Evolutionary conservation across 1,139 yeast genomes (phyloP).

Genomic region (Kodamaea fungicola): DNA sequence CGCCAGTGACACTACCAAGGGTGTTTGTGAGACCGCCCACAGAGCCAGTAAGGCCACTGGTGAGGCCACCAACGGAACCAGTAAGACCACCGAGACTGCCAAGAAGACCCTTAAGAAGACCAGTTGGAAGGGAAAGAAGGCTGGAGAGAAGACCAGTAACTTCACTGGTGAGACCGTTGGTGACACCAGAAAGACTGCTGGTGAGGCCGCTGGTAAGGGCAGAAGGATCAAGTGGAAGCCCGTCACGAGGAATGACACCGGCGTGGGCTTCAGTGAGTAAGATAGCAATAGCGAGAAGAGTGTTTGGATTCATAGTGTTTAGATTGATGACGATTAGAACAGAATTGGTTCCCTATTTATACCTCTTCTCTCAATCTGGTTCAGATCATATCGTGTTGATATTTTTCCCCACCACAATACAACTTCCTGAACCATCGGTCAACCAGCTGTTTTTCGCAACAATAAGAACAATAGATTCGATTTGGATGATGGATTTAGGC

Average conservation of each 20-base stretch:
- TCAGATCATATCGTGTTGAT: too few species aligned
- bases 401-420: too few species aligned
- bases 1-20: background rate
- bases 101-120: background rate
- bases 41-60: background rate
- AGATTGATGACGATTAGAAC: background rate
- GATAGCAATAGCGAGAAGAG: background rate
- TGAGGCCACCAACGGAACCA: background rate
- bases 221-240: background rate
- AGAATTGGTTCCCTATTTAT: too few species aligned
- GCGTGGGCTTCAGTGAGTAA: background rate
- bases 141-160: background rate
- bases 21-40: background rate
- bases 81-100: constrained; percentile 1
- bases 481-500: too few species aligned
- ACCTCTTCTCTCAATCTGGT: too few species aligned
- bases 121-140: background rate
- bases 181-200: background rate
- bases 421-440: too few species aligned
- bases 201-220: background rate
- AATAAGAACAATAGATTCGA: too few species aligned
- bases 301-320: background rate
- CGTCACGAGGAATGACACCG: constrained; percentile 1
- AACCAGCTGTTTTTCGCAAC: too few species aligned
- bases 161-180: background rate